A percentile compares a stretch with the other conserved stretches of the same genome.
Conservation (phyloP, 176 grass and related monocot genomes). For the Puccinellia tenuiflora region DNA sequence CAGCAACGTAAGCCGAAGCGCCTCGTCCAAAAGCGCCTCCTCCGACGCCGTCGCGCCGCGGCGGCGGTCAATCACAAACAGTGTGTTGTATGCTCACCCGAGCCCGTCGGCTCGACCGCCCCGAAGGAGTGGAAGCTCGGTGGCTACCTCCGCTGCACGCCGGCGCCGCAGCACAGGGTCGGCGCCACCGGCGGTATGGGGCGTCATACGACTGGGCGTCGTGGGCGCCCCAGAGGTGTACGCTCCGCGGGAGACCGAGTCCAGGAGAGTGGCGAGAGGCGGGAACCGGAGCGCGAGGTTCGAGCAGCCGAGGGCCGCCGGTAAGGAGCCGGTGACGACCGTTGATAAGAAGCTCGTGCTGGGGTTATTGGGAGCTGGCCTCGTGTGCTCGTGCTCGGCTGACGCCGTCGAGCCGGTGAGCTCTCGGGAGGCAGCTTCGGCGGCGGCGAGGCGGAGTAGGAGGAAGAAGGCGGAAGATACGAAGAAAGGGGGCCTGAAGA, state of each 20-base stretch:
- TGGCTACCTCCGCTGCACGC: background rate
- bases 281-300: background rate
- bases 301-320: background rate
- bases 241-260: background rate
- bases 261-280: background rate
- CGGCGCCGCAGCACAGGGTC: constrained; percentile 34
- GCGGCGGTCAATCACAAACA: constrained; percentile 19
- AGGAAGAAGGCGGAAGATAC: constrained; percentile 28
- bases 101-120: constrained; percentile 38
- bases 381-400: constrained; percentile 46
- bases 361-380: constrained; percentile 17
- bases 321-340: background rate
- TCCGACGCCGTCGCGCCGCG: background rate
- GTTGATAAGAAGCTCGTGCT: constrained; percentile 7
- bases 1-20: constrained; percentile 33
- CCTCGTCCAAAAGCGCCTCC: constrained; percentile 3
- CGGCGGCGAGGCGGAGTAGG: constrained; percentile 1
- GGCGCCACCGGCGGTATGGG: constrained; percentile 29
- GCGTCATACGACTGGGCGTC: constrained; percentile 45
- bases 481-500: constrained; percentile 7
- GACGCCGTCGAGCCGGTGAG: constrained; percentile 42
- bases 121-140: background rate
- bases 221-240: constrained; percentile 46
- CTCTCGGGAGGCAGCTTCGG: constrained; percentile 11
- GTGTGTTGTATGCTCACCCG: constrained; percentile 40